Base-by-base conservation (phyloP, 345 rosid species). In the Melaleuca alternifolia region DNA sequence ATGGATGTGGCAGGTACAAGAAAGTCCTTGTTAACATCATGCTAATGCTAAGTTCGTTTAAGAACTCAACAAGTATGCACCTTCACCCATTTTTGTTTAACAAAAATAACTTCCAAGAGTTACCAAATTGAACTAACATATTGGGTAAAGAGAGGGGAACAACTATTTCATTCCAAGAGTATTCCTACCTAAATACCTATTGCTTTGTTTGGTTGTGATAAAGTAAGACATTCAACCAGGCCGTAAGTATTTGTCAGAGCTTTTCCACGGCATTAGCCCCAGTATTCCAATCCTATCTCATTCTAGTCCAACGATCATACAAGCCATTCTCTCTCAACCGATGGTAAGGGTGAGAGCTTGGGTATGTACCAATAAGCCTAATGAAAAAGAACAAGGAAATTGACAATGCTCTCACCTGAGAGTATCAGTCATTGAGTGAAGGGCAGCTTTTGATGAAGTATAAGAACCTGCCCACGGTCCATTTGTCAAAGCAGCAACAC, bases 391-490 rank as follows among this genome's bases (percentile, higher is more conserved):
- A 18, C 8, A 16, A 33, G 21, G 37, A 83, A 51, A 57, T 12
- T 26, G 33, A 7, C n/a, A 13, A 82, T 61, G 51, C 52, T 54
- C 92, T 85, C 82, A 96, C 99, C 98, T 95, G 87, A 97, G 77
- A 65, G 97, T 91, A 87, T 97, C 98, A 10, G 98, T 94, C 77
- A 96, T 88, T 33, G 97, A 90, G 89, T 97, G 97, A 85, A 97
- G 91, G 84, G 98, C 96, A 54, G 98, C 97, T 93, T 97, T 97
- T 50, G 97, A 90, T n/a, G 97, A 95, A 82, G 93, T 89, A 88
- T 95, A 97, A 83, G 90, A 96, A 51, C 98, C 98, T 12, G 95
- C 87, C 98, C 98, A 97, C 0, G 96, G 98, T 56, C 92, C 89
- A 9, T 97, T 94, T 84, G 91, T 90, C 90, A 91, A 46, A 50